A percentile compares a stretch with the other conserved stretches of the same genome.
phyloP scores from a whole-genome alignment of 1,139 yeast species.

The Debaryomyces sp. region DNA sequence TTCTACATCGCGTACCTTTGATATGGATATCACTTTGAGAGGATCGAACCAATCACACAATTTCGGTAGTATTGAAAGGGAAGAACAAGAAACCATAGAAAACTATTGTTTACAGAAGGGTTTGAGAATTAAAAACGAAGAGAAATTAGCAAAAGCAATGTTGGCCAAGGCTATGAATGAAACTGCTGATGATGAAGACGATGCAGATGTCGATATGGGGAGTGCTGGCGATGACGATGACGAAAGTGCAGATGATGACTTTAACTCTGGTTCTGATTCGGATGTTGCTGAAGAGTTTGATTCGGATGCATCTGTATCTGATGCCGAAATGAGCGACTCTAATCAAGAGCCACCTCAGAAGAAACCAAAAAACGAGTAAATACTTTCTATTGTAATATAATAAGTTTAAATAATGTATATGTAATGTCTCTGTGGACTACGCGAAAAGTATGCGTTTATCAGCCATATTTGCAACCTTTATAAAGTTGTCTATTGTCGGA shows the following conservation, averaged over 20 bases:
- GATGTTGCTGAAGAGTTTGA: slow-evolving; percentile 91
- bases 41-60: slow-evolving; percentile 72
- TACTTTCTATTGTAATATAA: neutral
- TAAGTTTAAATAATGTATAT: neutral
- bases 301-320: slow-evolving; percentile 58
- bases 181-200: slow-evolving; percentile 66
- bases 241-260: slow-evolving; percentile 70
- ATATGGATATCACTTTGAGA: slow-evolving; percentile 75
- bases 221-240: slow-evolving; percentile 73
- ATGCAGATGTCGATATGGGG: slow-evolving; percentile 68
- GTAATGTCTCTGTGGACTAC: neutral
- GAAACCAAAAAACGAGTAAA: slow-evolving; percentile 37
- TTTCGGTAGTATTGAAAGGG: slow-evolving; percentile 88
- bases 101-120: slow-evolving; percentile 76
- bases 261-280: slow-evolving; percentile 60
- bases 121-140: slow-evolving; percentile 83
- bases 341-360: slow-evolving; percentile 48
- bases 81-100: slow-evolving; percentile 83
- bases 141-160: slow-evolving; percentile 81
- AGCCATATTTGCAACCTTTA: neutral
- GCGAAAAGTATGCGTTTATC: neutral
- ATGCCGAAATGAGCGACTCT: slow-evolving; percentile 38
- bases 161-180: slow-evolving; percentile 76
- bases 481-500: neutral
- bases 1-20: slow-evolving; percentile 87